Conservation (phyloP, 2,329 filamentous ascomycete species). For the Aspergillus sp. region DNA sequence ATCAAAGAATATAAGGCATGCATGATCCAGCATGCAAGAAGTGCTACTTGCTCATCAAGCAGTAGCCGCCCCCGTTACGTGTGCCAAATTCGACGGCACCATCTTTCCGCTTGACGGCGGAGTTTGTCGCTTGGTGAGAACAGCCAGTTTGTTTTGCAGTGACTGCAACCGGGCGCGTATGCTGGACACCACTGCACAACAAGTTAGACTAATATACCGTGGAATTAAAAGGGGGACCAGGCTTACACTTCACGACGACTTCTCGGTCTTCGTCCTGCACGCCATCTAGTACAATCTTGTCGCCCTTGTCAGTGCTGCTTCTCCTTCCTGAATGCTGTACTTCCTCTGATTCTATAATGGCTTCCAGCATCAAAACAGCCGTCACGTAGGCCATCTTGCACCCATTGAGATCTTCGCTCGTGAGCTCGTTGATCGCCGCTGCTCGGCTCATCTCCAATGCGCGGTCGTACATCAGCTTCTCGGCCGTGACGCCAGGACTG, state of each 20-base stretch:
- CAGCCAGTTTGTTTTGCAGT: constrained; percentile 50
- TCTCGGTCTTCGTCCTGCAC: constrained; percentile 49
- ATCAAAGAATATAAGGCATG: constrained; percentile 1
- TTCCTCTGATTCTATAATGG: constrained; percentile 82
- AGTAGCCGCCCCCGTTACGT: constrained; percentile 34
- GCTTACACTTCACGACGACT: constrained; percentile 52
- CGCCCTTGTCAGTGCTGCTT: constrained; percentile 20
- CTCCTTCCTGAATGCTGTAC: constrained; percentile 36
- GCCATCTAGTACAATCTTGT: constrained; percentile 42
- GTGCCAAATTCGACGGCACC: constrained; percentile 30
- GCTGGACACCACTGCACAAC: constrained; percentile 45
- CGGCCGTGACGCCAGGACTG: constrained; percentile 85
- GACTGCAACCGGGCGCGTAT: constrained; percentile 49
- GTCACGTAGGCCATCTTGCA: constrained; percentile 94
- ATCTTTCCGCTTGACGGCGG: constrained; percentile 33
- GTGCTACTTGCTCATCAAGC: constrained; percentile 27
- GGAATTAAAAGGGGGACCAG: not conserved
- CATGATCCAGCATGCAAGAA: constrained; percentile 18
- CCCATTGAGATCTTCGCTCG: constrained; percentile 80
- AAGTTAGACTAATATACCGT: constrained; percentile 23
- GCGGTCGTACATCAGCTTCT: constrained; percentile 97
- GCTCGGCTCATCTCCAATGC: constrained; percentile 94
- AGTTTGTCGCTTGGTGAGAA: constrained; percentile 50
- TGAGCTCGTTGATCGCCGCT: constrained; percentile 93
- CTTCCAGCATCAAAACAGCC: constrained; percentile 91